Percentiles rank a stretch among this genome's conserved stretches.
phyloP scores from a whole-genome alignment of 352 stramenopile species.

The Globisporangium emineosum region DNA sequence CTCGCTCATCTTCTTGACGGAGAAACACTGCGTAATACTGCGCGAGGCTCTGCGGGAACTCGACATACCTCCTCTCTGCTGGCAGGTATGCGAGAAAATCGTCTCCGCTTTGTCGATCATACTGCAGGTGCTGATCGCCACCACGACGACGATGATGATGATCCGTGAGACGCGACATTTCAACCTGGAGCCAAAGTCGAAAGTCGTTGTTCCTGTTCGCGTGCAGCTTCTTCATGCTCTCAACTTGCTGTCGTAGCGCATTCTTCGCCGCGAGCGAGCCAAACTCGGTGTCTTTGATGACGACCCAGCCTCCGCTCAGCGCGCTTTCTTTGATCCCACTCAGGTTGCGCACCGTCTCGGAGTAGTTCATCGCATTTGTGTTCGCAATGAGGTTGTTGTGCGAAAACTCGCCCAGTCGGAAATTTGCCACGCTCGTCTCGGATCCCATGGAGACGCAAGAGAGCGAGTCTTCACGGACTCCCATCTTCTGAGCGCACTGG shows the following conservation, averaged over 20 bases:
- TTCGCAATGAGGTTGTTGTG: constrained; percentile 13
- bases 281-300: constrained; percentile 23
- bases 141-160: background rate
- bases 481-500: constrained; percentile 7
- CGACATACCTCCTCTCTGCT: constrained; percentile 24
- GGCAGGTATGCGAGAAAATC: constrained; percentile 17
- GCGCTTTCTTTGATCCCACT: constrained; percentile 27
- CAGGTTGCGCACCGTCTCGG: constrained; percentile 12
- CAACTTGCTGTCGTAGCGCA: constrained; percentile 31
- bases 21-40: constrained; percentile 23
- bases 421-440: constrained; percentile 9
- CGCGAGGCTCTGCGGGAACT: constrained; percentile 31
- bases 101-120: background rate
- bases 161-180: constrained; percentile 7
- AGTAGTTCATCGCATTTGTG: constrained; percentile 7
- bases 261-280: constrained; percentile 16
- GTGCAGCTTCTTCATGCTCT: constrained; percentile 24
- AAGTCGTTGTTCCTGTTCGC: constrained; percentile 28
- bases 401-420: constrained; percentile 16
- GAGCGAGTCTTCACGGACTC: constrained; percentile 11
- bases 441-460: constrained; percentile 17
- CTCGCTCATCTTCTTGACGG: constrained; percentile 20
- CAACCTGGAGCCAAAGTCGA: constrained; percentile 31
- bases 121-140: background rate
- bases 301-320: constrained; percentile 26